These are phyloP conservation scores for Leccinum truebloodii DNA, from an alignment of 768 basidiomycete genomes.

Conservation along the genomic window DNA sequence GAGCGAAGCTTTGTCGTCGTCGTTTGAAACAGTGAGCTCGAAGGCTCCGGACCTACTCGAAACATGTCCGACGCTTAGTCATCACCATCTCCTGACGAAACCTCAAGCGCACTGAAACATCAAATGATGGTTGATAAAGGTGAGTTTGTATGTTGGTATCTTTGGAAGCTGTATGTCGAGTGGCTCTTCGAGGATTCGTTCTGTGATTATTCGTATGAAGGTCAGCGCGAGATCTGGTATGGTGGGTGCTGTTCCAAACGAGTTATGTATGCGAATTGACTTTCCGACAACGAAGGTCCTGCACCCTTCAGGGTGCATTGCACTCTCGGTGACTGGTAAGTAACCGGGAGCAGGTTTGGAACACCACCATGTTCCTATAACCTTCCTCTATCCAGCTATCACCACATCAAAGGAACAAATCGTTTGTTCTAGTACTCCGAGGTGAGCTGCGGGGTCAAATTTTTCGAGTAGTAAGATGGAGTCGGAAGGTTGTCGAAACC, in stretches of 20 bases:
- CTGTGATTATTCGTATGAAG: neutral
- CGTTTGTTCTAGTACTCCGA: neutral
- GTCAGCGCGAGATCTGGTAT: neutral
- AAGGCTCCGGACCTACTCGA: conserved; percentile 9
- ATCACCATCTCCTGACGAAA: conserved; percentile 6
- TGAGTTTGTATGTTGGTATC: neutral
- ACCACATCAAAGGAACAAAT: neutral
- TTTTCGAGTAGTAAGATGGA: neutral
- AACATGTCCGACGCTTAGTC: conserved; percentile 28
- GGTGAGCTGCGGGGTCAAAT: neutral
- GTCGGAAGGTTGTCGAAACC: neutral
- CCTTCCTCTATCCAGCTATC: neutral
- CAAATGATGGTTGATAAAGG: neutral
- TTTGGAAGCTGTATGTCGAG: neutral
- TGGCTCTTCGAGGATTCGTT: neutral
- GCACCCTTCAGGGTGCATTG: neutral
- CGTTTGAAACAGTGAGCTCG: conserved; percentile 27
- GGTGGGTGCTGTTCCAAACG: neutral
- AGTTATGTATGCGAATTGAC: neutral
- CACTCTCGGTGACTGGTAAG: neutral
- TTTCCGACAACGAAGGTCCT: neutral
- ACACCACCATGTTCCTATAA: neutral
- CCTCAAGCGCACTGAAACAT: neutral
- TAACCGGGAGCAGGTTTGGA: neutral
- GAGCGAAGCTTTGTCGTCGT: conserved; percentile 21